phyloP scores from a whole-genome alignment of 495 filamentous ascomycete species.

The Penicillium coprophilum region DNA sequence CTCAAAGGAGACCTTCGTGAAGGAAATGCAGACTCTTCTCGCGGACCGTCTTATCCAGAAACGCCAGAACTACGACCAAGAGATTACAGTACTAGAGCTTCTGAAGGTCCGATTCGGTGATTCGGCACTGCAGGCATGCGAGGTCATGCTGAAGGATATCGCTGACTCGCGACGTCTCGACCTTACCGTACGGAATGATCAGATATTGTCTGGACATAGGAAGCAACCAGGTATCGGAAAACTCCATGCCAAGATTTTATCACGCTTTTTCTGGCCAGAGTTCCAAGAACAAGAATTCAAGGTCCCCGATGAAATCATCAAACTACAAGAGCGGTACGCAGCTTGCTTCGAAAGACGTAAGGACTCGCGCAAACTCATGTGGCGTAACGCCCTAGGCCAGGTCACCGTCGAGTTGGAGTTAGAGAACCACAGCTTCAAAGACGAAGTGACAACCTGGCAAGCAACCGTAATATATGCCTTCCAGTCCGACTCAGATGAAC shows the following conservation, averaged over 20 bases:
- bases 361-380: conserved; percentile 78
- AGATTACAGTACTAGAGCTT: conserved; percentile 77
- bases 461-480: conserved; percentile 90
- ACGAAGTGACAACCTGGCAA: conserved; percentile 81
- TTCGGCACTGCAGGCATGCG: conserved; percentile 78
- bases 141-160: conserved; percentile 97
- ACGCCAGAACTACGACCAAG: conserved; percentile 70
- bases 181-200: conserved; percentile 55
- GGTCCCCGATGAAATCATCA: conserved; percentile 61
- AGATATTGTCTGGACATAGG: conserved; percentile 14
- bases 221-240: conserved; percentile 36
- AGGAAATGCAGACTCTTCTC: conserved; percentile 84
- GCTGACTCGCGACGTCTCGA: conserved; percentile 77
- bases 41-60: conserved; percentile 76
- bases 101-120: conserved; percentile 90
- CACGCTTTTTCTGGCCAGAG: conserved; percentile 90
- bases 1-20: conserved; percentile 84
- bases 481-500: conserved; percentile 42
- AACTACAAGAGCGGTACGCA: conserved; percentile 69
- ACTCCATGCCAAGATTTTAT: conserved; percentile 81
- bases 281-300: conserved; percentile 74
- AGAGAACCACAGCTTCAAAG: conserved; percentile 70
- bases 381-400: conserved; percentile 79
- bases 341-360: conserved; percentile 77
- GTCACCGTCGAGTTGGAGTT: conserved; percentile 81